Base-by-base conservation (phyloP, 129 eudicot species). In the Dittrichia graveolens region DNA sequence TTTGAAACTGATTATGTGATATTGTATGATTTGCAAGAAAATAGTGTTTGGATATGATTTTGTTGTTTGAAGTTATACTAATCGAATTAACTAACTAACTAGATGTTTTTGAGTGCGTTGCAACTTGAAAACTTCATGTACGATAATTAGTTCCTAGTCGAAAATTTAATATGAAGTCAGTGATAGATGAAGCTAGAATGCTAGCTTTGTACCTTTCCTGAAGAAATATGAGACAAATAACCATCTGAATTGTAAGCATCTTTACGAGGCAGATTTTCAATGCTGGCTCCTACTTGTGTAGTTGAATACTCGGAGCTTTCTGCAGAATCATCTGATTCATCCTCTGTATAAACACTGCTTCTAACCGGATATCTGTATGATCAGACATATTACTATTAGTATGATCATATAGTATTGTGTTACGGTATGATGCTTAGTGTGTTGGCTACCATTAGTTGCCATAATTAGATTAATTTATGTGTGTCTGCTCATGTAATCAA, bases 271-370 rank as follows among this genome's bases (percentile, higher is more conserved):
- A 77, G 61, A 73, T 79, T 69, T 67, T 78, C 85, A 69, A 64
- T 79, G 60, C 71, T 82, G 48, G 83, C 83, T 38, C 80, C 87
- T 3, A 85, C 85, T 75, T 80, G 89, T 5, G 88, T 79, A 58
- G 82, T 75, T 31, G 96, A 84, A 81, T 87, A 87, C 73, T 90
- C 96, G 1, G 96, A 90, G 80, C 96, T 87, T 39, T 65, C 85
- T 38, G 77, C 88, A 57, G 93, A 90, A 79, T 84, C 90, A 35
- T 83, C 81, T 3, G 90, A 82, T 61, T 84, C 96, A 56, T 86
- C 96, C 77, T 85, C 96, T 1, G 84, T 81, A 75, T 82, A 90
- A 48, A 63, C 86, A 78, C 80, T 85, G 65, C 73, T 82, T 73
- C 89, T 84, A 72, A 80, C 86, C 31, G 31, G 31, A 24, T 24